Base-by-base conservation (phyloP, 108 stramenopile species). In the Epithemia pelagica region DNA sequence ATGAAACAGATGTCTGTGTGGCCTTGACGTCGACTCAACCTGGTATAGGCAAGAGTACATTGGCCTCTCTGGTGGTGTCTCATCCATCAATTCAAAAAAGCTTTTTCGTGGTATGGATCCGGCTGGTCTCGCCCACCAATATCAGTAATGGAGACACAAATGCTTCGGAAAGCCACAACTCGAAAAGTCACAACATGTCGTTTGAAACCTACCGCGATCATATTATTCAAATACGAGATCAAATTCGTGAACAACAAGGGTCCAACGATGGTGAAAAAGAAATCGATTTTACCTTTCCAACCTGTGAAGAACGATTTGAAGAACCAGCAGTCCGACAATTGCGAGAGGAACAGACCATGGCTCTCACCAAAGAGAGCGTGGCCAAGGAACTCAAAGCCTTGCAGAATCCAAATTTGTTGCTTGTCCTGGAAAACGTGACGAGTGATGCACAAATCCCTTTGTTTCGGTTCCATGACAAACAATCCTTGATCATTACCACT, bases 11-110 rank as follows among this genome's bases (percentile, higher is more conserved):
- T 52, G 58, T 67, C 24, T 28, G 58, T 30, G 62, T 67, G 21
- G 52, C 52, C 28, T 54, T 57, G 53, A 23, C 31, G 1, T 59
- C 54, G 27, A 26, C n/a, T 19, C 26, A 21, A 37, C 57, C 59
- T 30, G 78, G 78, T 23, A 62, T 68, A 54, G 84, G 84, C n/a
- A 85, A 85, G 65, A 80, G 76, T 15, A 85, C 81, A 21, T 26
- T 85, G 52, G 84, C 84, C 28, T 78, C 77, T 18, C 32, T 82
- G 56, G 68, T 78, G 32, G 72, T 71, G 8, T 31, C 63, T 0
- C 71, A 78, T 33, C 62, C 77, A 0, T 61, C 64, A 1, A 69
- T 78, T 65, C n/a, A n/a, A n/a, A 55, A 56, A 30, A 27, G 54
- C 20, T 73, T 59, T 58, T n/a, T 2, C 2, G 67, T 73, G 15